Percentiles rank a stretch among this genome's conserved stretches.
phyloP scores from a whole-genome alignment of 169 alveolate species.

The Amoebophrya sp. region DNA sequence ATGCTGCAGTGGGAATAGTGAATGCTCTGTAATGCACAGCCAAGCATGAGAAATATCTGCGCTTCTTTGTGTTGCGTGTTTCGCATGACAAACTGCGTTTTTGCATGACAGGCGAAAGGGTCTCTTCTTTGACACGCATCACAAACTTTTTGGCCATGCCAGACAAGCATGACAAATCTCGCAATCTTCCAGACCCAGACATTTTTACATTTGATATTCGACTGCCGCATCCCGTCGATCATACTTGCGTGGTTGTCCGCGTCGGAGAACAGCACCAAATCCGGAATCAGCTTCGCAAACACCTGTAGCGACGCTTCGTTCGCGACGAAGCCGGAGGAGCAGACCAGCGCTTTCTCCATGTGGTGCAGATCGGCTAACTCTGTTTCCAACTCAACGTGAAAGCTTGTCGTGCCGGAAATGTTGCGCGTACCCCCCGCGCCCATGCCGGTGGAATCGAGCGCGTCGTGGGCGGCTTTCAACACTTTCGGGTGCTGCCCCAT shows the following conservation, averaged over 20 bases:
- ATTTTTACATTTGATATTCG: too few relatives aligned
- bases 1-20: too few relatives aligned
- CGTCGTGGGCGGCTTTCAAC: slow-evolving; percentile 63
- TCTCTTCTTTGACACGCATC: too few relatives aligned
- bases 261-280: slow-evolving; percentile 67
- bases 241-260: slow-evolving; percentile 77
- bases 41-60: too few relatives aligned
- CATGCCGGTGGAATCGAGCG: slow-evolving; percentile 63
- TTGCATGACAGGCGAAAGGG: too few relatives aligned
- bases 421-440: slow-evolving; percentile 86
- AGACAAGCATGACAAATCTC: too few relatives aligned
- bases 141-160: too few relatives aligned
- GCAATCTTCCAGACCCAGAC: too few relatives aligned
- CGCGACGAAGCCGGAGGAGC: slow-evolving; percentile 70
- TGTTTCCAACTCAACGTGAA: slow-evolving; percentile 65
- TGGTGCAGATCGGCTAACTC: slow-evolving; percentile 66
- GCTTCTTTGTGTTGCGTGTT: too few relatives aligned
- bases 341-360: slow-evolving; percentile 67
- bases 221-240: slow-evolving; percentile 71
- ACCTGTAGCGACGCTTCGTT: slow-evolving; percentile 73
- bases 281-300: slow-evolving; percentile 61
- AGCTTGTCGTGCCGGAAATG: slow-evolving; percentile 69
- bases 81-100: too few relatives aligned
- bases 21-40: too few relatives aligned
- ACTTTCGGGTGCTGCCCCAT: slow-evolving; percentile 72